Percentiles rank a stretch among this genome's conserved stretches.
Conservation (phyloP, 768 basidiomycete species). For the Agaricus subrufescens region DNA sequence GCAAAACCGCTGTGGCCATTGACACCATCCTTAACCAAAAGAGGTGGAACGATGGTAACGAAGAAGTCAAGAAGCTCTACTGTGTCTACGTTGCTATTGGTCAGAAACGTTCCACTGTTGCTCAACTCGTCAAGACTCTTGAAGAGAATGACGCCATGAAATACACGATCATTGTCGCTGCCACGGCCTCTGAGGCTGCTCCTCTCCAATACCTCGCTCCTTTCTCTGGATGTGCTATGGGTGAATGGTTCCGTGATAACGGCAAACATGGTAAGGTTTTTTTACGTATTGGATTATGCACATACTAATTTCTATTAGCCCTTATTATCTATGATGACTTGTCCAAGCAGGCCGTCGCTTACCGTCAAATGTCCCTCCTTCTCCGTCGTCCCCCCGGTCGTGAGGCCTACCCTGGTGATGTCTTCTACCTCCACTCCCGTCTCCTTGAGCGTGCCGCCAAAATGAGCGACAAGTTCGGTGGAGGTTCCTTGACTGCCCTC, state of each 20-base stretch:
- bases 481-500: slow-evolving; percentile 96
- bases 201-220: slow-evolving; percentile 99
- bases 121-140: slow-evolving; percentile 98
- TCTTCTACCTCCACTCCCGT: slow-evolving; percentile 99
- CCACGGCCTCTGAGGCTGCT: slow-evolving; percentile 98
- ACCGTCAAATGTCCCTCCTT: slow-evolving; percentile 99
- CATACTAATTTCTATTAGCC: slow-evolving; percentile 37
- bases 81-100: slow-evolving; percentile 99
- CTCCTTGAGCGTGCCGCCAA: slow-evolving; percentile 99
- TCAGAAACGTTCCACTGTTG: slow-evolving; percentile 99
- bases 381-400: slow-evolving; percentile 99
- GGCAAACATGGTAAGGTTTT: slow-evolving; percentile 87
- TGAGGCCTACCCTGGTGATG: slow-evolving; percentile 99
- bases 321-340: slow-evolving; percentile 99
- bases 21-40: slow-evolving; percentile 99
- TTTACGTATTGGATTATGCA: not conserved
- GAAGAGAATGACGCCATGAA: slow-evolving; percentile 99
- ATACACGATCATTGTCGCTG: slow-evolving; percentile 99
- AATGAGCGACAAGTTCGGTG: slow-evolving; percentile 99
- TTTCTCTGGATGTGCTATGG: slow-evolving; percentile 99
- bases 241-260: slow-evolving; percentile 99
- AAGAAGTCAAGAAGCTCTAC: slow-evolving; percentile 98
- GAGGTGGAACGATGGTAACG: slow-evolving; percentile 98
- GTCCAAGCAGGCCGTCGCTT: slow-evolving; percentile 99
- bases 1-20: slow-evolving; percentile 98